Conservation (phyloP, 257 asterid species). For the Solanum dulcamara region DNA sequence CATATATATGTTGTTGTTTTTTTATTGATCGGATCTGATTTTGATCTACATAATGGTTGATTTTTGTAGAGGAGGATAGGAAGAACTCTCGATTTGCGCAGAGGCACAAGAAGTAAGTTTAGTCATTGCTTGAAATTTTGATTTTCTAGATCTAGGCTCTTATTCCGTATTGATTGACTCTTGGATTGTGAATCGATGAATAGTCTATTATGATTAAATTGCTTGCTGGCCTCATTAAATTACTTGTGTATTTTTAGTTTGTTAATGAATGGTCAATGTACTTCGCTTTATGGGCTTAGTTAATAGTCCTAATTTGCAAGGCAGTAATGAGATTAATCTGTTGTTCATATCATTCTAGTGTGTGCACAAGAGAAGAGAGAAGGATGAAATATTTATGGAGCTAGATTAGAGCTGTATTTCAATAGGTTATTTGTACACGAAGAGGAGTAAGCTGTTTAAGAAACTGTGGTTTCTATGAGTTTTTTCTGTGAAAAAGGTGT, state of each 20-base stretch:
- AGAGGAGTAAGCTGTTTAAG: neutral
- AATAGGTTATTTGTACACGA: neutral
- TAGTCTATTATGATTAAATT: neutral
- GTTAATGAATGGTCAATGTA: neutral
- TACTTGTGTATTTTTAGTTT: neutral
- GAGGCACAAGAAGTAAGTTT: constrained; percentile 19
- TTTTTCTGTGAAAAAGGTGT: neutral
- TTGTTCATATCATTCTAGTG: neutral
- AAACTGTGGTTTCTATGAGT: neutral
- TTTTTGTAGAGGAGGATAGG: constrained; percentile 17
- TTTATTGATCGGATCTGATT: neutral
- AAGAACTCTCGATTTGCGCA: constrained; percentile 18
- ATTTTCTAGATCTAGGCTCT: neutral
- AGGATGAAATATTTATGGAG: neutral
- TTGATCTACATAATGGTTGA: neutral
- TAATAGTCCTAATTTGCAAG: neutral
- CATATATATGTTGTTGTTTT: neutral
- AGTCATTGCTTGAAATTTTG: neutral
- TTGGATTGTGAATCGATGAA: neutral
- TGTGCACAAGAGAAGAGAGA: neutral
- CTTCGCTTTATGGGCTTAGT: neutral
- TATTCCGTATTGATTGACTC: neutral
- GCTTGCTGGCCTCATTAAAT: neutral
- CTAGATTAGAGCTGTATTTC: neutral
- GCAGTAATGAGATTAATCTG: neutral